Evolutionary conservation across 768 basidiomycete genomes (phyloP), one percentile per base, ranked within the genome.

Genomic region (Mycena rebaudengoi): DNA sequence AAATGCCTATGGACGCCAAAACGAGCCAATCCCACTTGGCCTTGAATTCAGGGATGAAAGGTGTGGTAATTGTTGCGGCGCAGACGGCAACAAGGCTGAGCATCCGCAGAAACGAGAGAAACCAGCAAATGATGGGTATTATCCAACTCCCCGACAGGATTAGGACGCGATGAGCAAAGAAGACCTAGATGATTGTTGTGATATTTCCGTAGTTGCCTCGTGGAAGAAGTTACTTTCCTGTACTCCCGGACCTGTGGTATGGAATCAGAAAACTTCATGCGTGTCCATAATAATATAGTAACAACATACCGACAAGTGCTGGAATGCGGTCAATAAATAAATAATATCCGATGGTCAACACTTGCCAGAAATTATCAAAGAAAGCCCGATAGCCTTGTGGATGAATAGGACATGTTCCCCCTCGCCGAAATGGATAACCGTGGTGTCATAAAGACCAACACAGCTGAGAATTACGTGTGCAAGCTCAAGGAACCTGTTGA

Each of bases 11-110:
- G 8, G 57, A 59, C 4, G 45, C 8, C 4, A 50, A 26, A 2
- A 59, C 37, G 5, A 59, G 57, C 57, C 57, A 59, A 29, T 40
- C 35, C 57, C 57, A 59, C 25, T 41, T 49, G 0, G 35, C 57
- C 25, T 59, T 59, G 30, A 59, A 59, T 16, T n/a, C 57, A 20
- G 57, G 57, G 18, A 59, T 59, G 37, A 59, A 59, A 4, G 57
- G 46, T 2, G 57, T 59, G 5, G 7, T 16, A 13, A 59, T 30
- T 16, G 57, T 59, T 1, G 57, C 57, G 8, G 11, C 57, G n/a
- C 57, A 59, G 1, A 59, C 48, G 4, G 37, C 57, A 20, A 59
- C 4, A 12, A 58, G 56, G 28, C 44, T 48, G 4, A 59, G 20
- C 21, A 21, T 20, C 10, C 48, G 26, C 4, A 59, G 28, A n/a